Evolutionary conservation across 495 filamentous ascomycete species (phyloP), one percentile per base, ranked within the genome.

Genomic region (Penicillium coprophilum): DNA sequence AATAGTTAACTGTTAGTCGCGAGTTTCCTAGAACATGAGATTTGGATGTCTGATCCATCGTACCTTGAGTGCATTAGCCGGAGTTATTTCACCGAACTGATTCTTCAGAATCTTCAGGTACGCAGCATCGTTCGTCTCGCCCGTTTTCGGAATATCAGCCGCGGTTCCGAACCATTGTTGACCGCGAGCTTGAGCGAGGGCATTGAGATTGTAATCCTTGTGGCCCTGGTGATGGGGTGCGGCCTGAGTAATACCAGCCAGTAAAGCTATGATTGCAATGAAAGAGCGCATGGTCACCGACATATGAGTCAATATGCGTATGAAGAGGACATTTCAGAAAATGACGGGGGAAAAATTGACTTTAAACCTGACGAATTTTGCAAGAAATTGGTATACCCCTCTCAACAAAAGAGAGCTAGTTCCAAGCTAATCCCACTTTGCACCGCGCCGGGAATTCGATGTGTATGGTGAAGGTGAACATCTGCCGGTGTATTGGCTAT

Each of bases 1-100:
- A 27, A 27, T 27, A 27, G 24, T 27, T 27, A 27, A 27, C 0
- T 27, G 24, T 27, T 27, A 27, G 24, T 27, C 24, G 24, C 4
- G 24, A 27, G n/a, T 27, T 2, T 27, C 4, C 24, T 5, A 4
- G 4, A 27, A 5, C 0, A 27, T 27, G 4, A 4, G 4, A 27
- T 27, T 27, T 27, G 7, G 24, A 27, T 5, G 3, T 39, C 36
- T 3, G 40, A 11, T 5, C 0, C 24, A 28, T 15, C 24, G 28
- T 50, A 64, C 64, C 70, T 84, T 83, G 69, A 79, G 71, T 12
- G 73, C 73, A 60, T 85, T 85, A n/a, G 73, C 80, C 0, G 79
- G 79, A 0, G 80, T 81, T 23, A 81, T 64, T 62, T 76, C 69
- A 32, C 82, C 80, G 51, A 82, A 81, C 57, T 82, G 71, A 56